phyloP scores from a whole-genome alignment of 148 eudicot species.

The Amaranthus hypochondriacus region DNA sequence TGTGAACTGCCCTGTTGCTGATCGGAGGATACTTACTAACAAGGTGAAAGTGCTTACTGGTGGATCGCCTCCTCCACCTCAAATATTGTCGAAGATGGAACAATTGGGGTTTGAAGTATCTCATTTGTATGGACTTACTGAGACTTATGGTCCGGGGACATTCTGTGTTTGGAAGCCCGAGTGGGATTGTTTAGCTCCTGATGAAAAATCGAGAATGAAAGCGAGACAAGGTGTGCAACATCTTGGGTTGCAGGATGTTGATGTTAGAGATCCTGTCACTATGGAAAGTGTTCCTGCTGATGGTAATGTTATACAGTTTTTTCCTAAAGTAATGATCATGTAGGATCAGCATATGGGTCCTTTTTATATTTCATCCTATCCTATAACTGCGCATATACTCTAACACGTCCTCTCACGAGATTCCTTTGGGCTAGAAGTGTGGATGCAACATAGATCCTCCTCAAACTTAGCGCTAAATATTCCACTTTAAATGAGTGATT shows the following conservation, averaged over 20 bases:
- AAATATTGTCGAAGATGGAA: constrained; percentile 51
- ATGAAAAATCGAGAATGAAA: constrained; percentile 39
- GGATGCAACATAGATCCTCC: too few relatives aligned
- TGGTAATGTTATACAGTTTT: constrained; percentile 16
- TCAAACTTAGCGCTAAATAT: too few relatives aligned
- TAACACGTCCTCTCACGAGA: too few relatives aligned
- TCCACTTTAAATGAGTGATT: too few relatives aligned
- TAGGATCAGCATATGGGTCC: too few relatives aligned
- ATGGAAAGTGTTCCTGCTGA: constrained; percentile 49
- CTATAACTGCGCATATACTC: too few relatives aligned
- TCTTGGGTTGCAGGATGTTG: constrained; percentile 54
- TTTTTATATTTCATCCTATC: too few relatives aligned
- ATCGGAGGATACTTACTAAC: constrained; percentile 38
- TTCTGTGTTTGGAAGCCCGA: constrained; percentile 64
- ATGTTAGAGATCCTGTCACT: constrained; percentile 42
- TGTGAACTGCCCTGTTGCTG: constrained; percentile 37
- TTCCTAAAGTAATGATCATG: background rate
- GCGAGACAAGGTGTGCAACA: constrained; percentile 55
- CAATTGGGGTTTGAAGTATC: constrained; percentile 46
- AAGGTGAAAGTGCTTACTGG: constrained; percentile 51
- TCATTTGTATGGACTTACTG: constrained; percentile 62
- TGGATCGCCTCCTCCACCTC: constrained; percentile 63
- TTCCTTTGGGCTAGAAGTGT: too few relatives aligned
- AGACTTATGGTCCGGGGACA: constrained; percentile 64
- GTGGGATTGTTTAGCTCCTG: constrained; percentile 48